A percentile compares a stretch with the other conserved stretches of the same genome.
Conservation (phyloP, 192 early-diverging fungal species). For the Backusella macrospora region DNA sequence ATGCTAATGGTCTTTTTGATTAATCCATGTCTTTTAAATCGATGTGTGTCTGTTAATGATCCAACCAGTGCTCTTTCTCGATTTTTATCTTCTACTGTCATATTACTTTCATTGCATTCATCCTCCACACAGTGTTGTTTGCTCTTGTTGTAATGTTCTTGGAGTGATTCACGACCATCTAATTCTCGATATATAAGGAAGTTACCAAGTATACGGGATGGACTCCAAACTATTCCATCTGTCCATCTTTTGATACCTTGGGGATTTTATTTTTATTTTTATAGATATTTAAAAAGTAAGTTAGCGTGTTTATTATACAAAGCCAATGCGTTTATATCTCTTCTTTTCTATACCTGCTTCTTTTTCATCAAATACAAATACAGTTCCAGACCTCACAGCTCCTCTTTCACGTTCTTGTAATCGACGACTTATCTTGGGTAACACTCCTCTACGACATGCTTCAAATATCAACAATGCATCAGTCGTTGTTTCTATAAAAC, state of each 20-base stretch:
- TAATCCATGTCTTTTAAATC: constrained; percentile 62
- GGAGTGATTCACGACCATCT: constrained; percentile 32
- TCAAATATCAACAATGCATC: constrained; percentile 33
- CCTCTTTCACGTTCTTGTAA: constrained; percentile 34
- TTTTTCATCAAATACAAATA: constrained; percentile 35
- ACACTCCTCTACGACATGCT: constrained; percentile 30
- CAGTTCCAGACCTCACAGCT: constrained; percentile 20
- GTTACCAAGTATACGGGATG: constrained; percentile 79
- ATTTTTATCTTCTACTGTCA: constrained; percentile 5
- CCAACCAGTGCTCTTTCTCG: constrained; percentile 58
- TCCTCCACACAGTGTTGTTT: background rate
- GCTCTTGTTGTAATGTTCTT: background rate
- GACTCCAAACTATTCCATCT: constrained; percentile 81
- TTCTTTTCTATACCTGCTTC: constrained; percentile 36
- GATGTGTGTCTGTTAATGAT: constrained; percentile 56
- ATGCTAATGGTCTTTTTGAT: constrained; percentile 82
- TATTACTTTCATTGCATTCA: background rate
- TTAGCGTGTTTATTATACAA: too few relatives aligned
- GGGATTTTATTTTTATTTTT: background rate
- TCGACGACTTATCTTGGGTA: constrained; percentile 30
- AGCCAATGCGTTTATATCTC: too few relatives aligned
- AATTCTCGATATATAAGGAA: constrained; percentile 84
- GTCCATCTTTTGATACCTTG: constrained; percentile 84
- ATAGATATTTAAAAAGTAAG: background rate
- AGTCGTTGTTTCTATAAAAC: constrained; percentile 30